Evolutionary conservation across 1,284 basidiomycete genomes (phyloP), one percentile per base, ranked within the genome.

Genomic region (Fomes fomentarius): DNA sequence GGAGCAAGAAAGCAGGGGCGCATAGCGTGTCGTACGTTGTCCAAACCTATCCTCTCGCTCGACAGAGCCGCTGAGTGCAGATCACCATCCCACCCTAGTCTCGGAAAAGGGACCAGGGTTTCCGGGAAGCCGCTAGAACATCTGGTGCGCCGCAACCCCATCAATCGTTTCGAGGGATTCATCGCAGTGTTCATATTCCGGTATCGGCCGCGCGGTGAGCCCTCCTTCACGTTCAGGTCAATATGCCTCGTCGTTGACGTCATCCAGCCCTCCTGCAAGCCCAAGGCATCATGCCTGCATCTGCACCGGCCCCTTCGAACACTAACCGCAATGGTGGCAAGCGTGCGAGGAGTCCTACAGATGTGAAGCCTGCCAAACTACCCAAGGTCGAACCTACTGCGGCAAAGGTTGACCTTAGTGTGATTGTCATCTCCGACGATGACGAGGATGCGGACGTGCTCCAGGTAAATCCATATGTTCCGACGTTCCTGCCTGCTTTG

Each of bases 1-100:
- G 62, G 8, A 62, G 58, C 44, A 66, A 66, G 62, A 66, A 66
- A 43, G 63, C 60, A 4, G 63, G 63, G 2, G 47, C 50, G 15
- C 63, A 64, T 35, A 58, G 58, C 38, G 58, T 62, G 1, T 48
- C 54, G 63, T 64, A 25, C 21, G 60, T 61, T 11, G 14, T 26
- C n/a, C 3, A 24, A 21, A 21, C 26, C 12, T 28, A 3, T 22
- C 35, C 7, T 10, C 17, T 2, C 17, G 19, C 14, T 43, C 26
- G 8, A 7, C 8, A 17, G 34, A 9, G 11, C 4, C 15, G 17
- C 6, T 15, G 6, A 7, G 19, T 15, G 28, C 30, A 19, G 15
- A 26, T 41, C 10, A 3, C 15, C 19, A 11, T 19, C 26, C n/a
- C n/a, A n/a, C 21, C 15, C 8, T 19, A 50, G 48, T 15, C 33